phyloP scores from a whole-genome alignment of 2,329 filamentous ascomycete species.

The Dichotomopilus funicola region DNA sequence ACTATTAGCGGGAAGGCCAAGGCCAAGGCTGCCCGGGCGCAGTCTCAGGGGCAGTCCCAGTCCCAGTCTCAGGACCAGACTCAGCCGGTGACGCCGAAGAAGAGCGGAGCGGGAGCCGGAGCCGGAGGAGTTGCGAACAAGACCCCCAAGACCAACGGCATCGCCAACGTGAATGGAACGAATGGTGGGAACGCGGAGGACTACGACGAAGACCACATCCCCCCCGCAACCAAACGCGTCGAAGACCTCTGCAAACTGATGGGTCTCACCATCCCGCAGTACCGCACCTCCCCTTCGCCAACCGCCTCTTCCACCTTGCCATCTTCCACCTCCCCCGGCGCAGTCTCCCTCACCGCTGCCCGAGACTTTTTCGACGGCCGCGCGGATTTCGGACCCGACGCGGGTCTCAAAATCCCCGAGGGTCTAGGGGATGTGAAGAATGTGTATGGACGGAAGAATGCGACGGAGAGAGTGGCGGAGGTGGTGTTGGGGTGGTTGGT shows the following conservation, averaged over 20 bases:
- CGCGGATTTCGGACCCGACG: constrained; percentile 30
- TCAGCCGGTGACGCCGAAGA: not conserved
- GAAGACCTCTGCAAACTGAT: constrained; percentile 30
- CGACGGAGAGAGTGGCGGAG: constrained; percentile 36
- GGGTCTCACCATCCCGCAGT: constrained; percentile 30
- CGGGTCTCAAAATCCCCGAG: constrained; percentile 24
- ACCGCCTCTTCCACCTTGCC: not conserved
- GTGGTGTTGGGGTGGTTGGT: constrained; percentile 33
- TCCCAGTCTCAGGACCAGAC: too few species aligned
- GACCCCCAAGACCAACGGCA: not conserved
- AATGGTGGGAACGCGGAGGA: not conserved
- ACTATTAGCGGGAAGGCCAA: constrained; percentile 14
- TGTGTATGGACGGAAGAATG: constrained; percentile 30
- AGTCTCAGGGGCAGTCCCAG: too few species aligned
- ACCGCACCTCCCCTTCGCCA: constrained; percentile 25
- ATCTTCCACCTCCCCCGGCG: too few species aligned
- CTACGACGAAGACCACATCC: constrained; percentile 7
- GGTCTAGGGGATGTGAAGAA: constrained; percentile 30
- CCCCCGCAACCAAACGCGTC: constrained; percentile 25
- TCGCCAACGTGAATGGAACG: not conserved
- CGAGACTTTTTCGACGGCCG: constrained; percentile 32
- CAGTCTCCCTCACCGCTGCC: too few species aligned
- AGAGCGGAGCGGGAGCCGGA: not conserved
- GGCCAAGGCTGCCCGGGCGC: not conserved
- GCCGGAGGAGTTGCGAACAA: not conserved